Percentiles rank a stretch among this genome's conserved stretches.
phyloP scores from a whole-genome alignment of 371 early-diverging fungal species.

The Apophysomyces ossiformis region DNA sequence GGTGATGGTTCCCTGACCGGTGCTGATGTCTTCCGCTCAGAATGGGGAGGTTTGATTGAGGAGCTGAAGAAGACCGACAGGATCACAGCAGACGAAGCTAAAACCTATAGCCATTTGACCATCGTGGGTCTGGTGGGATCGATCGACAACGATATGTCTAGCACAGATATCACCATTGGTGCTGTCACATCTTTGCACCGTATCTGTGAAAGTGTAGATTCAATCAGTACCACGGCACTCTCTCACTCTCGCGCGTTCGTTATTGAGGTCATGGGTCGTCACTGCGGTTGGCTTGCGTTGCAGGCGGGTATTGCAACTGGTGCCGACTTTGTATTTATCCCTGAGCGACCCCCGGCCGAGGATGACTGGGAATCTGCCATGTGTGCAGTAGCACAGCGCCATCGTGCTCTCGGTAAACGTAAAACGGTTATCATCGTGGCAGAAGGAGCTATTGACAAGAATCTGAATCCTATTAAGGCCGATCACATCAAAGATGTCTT shows the following conservation, averaged over 20 bases:
- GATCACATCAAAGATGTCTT: conserved; percentile 87
- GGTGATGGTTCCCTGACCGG: conserved; percentile 98
- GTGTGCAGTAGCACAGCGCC: conserved; percentile 74
- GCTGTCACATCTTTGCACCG: conserved; percentile 94
- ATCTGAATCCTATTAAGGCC: conserved; percentile 89
- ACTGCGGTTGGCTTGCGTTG: conserved; percentile 99
- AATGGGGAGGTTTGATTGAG: conserved; percentile 85
- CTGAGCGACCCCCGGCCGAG: conserved; percentile 91
- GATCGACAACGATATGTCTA: conserved; percentile 97
- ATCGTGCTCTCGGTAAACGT: conserved; percentile 85
- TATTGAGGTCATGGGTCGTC: conserved; percentile 99
- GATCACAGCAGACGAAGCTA: conserved; percentile 62
- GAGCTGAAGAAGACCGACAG: conserved; percentile 69
- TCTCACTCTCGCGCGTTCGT: conserved; percentile 98
- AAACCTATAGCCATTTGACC: conserved; percentile 66
- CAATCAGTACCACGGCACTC: conserved; percentile 91
- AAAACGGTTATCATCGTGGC: conserved; percentile 96
- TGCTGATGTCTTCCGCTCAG: conserved; percentile 89
- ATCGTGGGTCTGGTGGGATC: conserved; percentile 96
- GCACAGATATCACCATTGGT: conserved; percentile 96
- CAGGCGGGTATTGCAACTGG: conserved; percentile 86
- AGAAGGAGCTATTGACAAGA: conserved; percentile 96
- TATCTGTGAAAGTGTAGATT: conserved; percentile 96
- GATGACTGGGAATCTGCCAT: conserved; percentile 90
- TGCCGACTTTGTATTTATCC: conserved; percentile 98